Conservation (phyloP, 176 grass and related monocot species). For the Alloteropsis semialata region DNA sequence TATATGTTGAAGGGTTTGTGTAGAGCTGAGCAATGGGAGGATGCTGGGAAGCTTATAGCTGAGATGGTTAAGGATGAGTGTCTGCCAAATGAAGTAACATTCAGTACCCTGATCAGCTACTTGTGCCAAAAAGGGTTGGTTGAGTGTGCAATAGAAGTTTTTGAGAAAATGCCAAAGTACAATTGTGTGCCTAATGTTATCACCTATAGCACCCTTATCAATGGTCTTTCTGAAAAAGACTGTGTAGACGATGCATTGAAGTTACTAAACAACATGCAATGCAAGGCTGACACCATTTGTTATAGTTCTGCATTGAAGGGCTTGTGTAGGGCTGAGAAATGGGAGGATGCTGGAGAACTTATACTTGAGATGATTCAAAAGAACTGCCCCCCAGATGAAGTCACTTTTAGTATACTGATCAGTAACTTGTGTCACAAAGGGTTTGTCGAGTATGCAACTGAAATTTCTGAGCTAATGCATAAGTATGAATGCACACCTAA, state of each 20-base stretch:
- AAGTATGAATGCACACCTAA: not conserved
- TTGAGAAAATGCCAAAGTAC: conserved; percentile 23
- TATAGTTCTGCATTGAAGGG: conserved; percentile 13
- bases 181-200: not conserved
- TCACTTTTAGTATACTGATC: conserved; percentile 18
- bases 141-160: conserved; percentile 2
- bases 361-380: conserved; percentile 13
- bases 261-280: conserved; percentile 4
- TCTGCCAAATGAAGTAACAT: not conserved
- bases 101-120: not conserved
- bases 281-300: conserved; percentile 5
- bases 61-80: not conserved
- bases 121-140: conserved; percentile 12
- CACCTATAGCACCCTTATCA: conserved; percentile 4
- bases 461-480: conserved; percentile 7
- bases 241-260: not conserved
- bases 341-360: not conserved
- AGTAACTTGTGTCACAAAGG: conserved; percentile 11
- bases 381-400: conserved; percentile 3
- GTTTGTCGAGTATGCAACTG: not conserved
- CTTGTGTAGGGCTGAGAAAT: conserved; percentile 2
- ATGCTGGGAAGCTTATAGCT: conserved; percentile 7
- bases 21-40: not conserved
- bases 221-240: not conserved
- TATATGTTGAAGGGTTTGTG: conserved; percentile 16